phyloP scores from a whole-genome alignment of 345 rosid genomes.

The Arabidopsis arenosa region DNA sequence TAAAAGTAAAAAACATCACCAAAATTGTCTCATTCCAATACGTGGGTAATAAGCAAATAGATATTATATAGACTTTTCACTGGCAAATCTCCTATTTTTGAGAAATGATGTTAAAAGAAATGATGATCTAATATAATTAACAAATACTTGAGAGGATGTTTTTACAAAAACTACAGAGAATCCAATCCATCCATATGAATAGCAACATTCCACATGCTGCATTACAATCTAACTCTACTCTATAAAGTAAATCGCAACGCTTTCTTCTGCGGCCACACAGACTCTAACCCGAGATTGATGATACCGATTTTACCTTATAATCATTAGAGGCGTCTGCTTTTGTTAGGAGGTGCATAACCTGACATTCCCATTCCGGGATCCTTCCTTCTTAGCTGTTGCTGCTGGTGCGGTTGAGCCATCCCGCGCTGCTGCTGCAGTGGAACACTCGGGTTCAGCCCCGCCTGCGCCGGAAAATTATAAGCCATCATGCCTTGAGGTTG shows the following conservation, averaged over 20 bases:
- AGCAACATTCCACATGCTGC: constrained; percentile 33
- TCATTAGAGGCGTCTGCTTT: constrained; percentile 70
- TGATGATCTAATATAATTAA: constrained; percentile 7
- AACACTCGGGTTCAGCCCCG: constrained; percentile 80
- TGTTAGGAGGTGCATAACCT: constrained; percentile 89
- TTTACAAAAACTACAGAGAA: constrained; percentile 33
- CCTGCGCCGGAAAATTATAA: constrained; percentile 70
- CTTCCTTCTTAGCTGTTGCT: constrained; percentile 80
- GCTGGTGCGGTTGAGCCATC: constrained; percentile 71
- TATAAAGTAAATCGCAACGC: constrained; percentile 1
- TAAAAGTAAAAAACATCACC: not conserved
- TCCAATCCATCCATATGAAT: constrained; percentile 30
- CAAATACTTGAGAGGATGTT: constrained; percentile 34
- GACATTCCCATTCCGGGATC: constrained; percentile 84
- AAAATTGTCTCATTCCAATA: too few relatives aligned
- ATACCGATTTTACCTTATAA: not conserved
- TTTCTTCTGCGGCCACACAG: constrained; percentile 20
- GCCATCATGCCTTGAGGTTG: constrained; percentile 72
- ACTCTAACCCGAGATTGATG: not conserved
- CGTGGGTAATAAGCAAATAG: too few relatives aligned
- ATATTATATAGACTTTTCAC: not conserved
- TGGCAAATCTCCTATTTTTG: not conserved
- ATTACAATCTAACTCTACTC: constrained; percentile 28
- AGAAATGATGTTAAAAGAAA: constrained; percentile 6
- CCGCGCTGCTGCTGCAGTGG: constrained; percentile 85